Evolutionary conservation across 2,329 filamentous ascomycete genomes (phyloP), one percentile per base, ranked within the genome.

Genomic region (Dactylellina sp.): DNA sequence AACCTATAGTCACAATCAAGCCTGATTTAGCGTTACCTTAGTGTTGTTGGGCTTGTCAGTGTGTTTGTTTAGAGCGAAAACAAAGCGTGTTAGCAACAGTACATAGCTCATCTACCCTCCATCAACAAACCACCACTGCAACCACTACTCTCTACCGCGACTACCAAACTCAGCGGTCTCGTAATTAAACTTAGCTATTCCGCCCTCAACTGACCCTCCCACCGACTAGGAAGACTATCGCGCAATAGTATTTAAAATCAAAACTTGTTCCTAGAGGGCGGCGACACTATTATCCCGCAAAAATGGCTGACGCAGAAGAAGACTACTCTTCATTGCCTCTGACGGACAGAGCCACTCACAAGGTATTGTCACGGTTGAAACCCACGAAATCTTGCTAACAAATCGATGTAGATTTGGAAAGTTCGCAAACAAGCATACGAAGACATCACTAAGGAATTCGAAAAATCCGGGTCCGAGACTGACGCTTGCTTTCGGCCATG

Each of bases 361-460:
- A 96, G 84, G 88, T 89, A 35, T 78, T 61, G 80, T 76, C 28
- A n/a, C 50, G 18, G 28, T 20, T 14, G 22, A 20, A 24, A 24
- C n/a, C n/a, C 32, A 49, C 44, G 40, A 37, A 39, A 52, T 35
- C 24, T 12, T 68, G 22, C 74, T 75, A 53, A 77, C 37, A 50
- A 12, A 56, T 40, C 2, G 25, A 78, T 91, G 16, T 32, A 72
- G 68, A 60, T 72, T 91, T 99, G 95, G 95, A 99, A 99, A 86
- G 93, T 96, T 44, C 88, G 95, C 79, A 99, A 99, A 83, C 89
- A 88, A 80, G 95, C 89, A 60, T 99, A 98, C 81, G 95, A 99
- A 85, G 92, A 95, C 77, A 93, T 92, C 18, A 88, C 90, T 42
- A 93, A 95, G 81, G 87, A 89, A 77, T 98, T 99, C 81, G 89